Evolutionary conservation across 2,329 filamentous ascomycete genomes (phyloP).

Genomic region (Plectosphaerella cucumerina): DNA sequence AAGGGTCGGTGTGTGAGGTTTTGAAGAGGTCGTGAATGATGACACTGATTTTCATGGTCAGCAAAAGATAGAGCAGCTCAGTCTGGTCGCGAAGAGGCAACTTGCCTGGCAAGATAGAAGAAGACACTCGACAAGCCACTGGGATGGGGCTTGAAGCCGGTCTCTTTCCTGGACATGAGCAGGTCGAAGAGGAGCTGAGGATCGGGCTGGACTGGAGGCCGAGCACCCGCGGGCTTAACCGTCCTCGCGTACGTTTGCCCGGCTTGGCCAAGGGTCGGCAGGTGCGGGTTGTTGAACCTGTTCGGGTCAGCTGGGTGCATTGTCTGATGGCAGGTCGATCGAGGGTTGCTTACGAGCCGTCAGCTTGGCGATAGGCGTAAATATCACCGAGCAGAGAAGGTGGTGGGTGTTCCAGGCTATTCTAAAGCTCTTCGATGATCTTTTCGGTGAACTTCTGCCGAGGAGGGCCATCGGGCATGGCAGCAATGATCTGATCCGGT

Average conservation of each 20-base stretch:
- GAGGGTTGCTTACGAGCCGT: neutral
- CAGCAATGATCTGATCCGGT: neutral
- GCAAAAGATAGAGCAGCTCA: neutral
- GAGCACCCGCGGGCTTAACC: slow-evolving; percentile 8
- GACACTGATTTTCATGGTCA: slow-evolving; percentile 28
- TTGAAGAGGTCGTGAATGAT: slow-evolving; percentile 49
- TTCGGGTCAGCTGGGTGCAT: too few species aligned
- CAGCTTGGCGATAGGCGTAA: neutral
- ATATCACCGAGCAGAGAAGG: slow-evolving; percentile 10
- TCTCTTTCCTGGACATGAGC: slow-evolving; percentile 10
- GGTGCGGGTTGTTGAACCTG: slow-evolving; percentile 12
- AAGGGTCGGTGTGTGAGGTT: slow-evolving; percentile 19
- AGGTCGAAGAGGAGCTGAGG: slow-evolving; percentile 15
- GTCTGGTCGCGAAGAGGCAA: neutral
- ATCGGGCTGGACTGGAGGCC: slow-evolving; percentile 6
- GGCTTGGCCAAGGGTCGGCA: slow-evolving; percentile 18
- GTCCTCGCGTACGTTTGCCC: slow-evolving; percentile 24
- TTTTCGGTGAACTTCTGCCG: neutral
- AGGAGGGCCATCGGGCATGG: neutral
- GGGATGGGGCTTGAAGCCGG: slow-evolving; percentile 19
- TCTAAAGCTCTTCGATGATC: slow-evolving; percentile 14
- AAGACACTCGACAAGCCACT: slow-evolving; percentile 40
- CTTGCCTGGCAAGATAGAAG: slow-evolving; percentile 33
- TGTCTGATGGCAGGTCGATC: too few species aligned
- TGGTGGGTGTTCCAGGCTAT: slow-evolving; percentile 14